phyloP scores from a whole-genome alignment of 768 basidiomycete species.

The Naematelia encephala region DNA sequence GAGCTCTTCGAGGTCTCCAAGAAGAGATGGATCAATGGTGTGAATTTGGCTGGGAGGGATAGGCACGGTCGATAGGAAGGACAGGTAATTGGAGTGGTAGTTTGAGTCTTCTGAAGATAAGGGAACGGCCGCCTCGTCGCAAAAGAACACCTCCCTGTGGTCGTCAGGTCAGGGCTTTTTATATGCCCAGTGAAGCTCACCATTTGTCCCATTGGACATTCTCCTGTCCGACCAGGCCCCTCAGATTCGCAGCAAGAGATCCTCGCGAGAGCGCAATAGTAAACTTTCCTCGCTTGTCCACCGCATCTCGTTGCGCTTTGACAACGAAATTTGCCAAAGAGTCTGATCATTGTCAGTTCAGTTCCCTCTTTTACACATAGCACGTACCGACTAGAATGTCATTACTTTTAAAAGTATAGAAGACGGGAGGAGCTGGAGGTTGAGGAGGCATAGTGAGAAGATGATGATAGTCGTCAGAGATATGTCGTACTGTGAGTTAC shows the following conservation, averaged over 20 bases:
- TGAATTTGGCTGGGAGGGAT: slow-evolving; percentile 77
- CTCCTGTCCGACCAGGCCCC: slow-evolving; percentile 63
- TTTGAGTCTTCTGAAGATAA: slow-evolving; percentile 91
- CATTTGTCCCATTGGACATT: slow-evolving; percentile 91
- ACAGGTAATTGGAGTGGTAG: slow-evolving; percentile 68
- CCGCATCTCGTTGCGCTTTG: slow-evolving; percentile 82
- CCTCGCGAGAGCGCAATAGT: slow-evolving; percentile 91
- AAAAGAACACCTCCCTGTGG: slow-evolving; percentile 91
- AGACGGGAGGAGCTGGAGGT: slow-evolving; percentile 61
- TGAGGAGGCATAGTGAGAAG: slow-evolving; percentile 43
- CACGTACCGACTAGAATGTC: slow-evolving; percentile 57
- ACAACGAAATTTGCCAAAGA: slow-evolving; percentile 77
- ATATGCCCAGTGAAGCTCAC: slow-evolving; percentile 53
- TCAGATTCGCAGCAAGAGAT: slow-evolving; percentile 72
- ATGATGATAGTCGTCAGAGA: no score
- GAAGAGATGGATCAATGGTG: slow-evolving; percentile 65
- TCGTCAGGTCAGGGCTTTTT: not conserved
- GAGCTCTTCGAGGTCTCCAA: slow-evolving; percentile 56
- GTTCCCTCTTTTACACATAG: not conserved
- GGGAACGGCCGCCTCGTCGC: slow-evolving; percentile 92
- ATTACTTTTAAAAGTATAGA: slow-evolving; percentile 65
- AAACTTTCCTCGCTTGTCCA: slow-evolving; percentile 87
- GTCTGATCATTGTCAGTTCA: slow-evolving; percentile 37
- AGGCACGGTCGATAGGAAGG: slow-evolving; percentile 78
- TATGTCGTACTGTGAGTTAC: not conserved